phyloP scores from a whole-genome alignment of 345 rosid species.

The Ceriops tagal region DNA sequence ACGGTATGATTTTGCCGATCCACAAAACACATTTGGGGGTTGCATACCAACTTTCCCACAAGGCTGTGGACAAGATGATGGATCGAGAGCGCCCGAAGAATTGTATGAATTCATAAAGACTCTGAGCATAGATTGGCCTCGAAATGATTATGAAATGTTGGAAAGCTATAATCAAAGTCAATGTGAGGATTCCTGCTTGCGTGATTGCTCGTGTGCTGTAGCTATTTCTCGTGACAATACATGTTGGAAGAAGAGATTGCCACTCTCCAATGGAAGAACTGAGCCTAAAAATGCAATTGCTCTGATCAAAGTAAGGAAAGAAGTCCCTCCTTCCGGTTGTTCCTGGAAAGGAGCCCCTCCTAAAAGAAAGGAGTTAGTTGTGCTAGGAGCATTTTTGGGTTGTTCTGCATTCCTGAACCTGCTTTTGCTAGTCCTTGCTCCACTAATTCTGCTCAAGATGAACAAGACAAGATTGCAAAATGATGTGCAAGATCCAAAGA shows the following conservation, averaged over 20 bases:
- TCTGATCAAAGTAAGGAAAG: constrained; percentile 19
- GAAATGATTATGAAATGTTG: constrained; percentile 14
- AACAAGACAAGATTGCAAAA: constrained; percentile 2
- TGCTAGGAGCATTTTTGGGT: constrained; percentile 1
- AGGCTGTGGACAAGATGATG: constrained; percentile 16
- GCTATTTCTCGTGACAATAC: background rate
- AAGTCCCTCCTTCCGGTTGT: constrained; percentile 5
- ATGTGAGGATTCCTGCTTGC: constrained; percentile 16
- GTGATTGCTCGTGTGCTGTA: constrained; percentile 13
- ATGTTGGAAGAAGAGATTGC: constrained; percentile 26
- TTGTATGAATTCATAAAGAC: background rate
- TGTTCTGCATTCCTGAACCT: background rate
- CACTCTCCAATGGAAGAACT: constrained; percentile 17
- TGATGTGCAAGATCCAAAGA: background rate
- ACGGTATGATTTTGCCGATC: background rate
- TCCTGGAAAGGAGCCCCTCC: background rate
- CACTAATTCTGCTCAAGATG: background rate
- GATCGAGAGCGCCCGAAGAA: background rate
- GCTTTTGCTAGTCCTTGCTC: constrained; percentile 9
- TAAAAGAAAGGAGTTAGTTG: background rate
- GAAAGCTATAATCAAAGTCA: background rate
- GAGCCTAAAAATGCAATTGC: background rate
- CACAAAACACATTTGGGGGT: constrained; percentile 1
- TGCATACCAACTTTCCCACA: too few species aligned
- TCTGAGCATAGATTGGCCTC: background rate